Conservation (phyloP, 1,284 basidiomycete genomes). For the Cryptococcus maquisensis region DNA sequence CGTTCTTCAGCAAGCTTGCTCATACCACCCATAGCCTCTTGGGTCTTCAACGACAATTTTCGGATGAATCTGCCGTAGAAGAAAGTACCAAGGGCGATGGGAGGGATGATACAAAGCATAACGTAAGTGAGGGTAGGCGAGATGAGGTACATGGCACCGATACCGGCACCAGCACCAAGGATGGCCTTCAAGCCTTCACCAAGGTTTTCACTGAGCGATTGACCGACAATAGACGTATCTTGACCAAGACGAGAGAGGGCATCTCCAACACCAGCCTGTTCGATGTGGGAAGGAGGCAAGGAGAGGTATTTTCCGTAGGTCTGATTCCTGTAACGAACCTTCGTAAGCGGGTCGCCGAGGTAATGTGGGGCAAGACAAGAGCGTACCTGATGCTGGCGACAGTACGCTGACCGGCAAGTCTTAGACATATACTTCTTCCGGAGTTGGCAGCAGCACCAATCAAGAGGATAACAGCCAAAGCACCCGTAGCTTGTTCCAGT, state of each 20-base stretch:
- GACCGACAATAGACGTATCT: slow-evolving; percentile 46
- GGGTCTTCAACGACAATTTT: slow-evolving; percentile 42
- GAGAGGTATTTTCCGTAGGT: slow-evolving; percentile 45
- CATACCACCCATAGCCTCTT: slow-evolving; percentile 47
- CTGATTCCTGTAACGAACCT: slow-evolving; percentile 27
- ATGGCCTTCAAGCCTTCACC: slow-evolving; percentile 47
- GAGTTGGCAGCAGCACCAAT: slow-evolving; percentile 45
- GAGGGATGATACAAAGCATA: slow-evolving; percentile 45
- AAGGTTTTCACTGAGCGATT: slow-evolving; percentile 43
- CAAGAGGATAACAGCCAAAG: slow-evolving; percentile 29
- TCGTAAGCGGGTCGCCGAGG: background rate
- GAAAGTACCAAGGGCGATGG: slow-evolving; percentile 46
- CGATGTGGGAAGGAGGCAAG: slow-evolving; percentile 45
- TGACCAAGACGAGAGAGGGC: slow-evolving; percentile 46
- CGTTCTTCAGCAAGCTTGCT: slow-evolving; percentile 45
- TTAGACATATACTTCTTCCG: slow-evolving; percentile 36
- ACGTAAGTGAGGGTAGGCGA: slow-evolving; percentile 42
- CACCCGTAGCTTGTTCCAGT: slow-evolving; percentile 38
- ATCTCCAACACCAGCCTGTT: slow-evolving; percentile 43
- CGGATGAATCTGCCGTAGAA: slow-evolving; percentile 47
- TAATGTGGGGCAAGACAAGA: background rate
- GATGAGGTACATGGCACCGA: slow-evolving; percentile 46
- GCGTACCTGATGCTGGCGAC: slow-evolving; percentile 40
- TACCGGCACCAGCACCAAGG: slow-evolving; percentile 40
- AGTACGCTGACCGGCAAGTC: slow-evolving; percentile 45